Evolutionary conservation across 345 rosid species (phyloP), one percentile per base, ranked within the genome.

Genomic region (Citrus hindsii): DNA sequence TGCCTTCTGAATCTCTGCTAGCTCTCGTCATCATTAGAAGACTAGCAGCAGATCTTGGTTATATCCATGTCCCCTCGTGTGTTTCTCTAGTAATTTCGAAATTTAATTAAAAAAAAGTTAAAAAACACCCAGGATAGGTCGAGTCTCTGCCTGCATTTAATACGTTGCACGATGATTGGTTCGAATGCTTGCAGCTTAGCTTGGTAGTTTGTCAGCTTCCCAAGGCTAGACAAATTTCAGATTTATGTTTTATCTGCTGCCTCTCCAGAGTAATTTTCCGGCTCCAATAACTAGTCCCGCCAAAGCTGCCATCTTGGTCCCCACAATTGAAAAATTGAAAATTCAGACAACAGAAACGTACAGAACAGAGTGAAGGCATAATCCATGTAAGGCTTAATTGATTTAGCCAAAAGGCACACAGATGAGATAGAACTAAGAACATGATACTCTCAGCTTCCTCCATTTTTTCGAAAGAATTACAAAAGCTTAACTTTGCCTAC

Each of bases 391-490:
- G 62, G 56, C 58, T 74, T 42, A 77, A 69, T 80, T 80, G 81
- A 82, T 77, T 73, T 37, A 18, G 77, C 27, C 32, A 63, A 33
- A 72, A 63, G 56, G 46, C 55, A 73, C 38, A 59, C 38, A 59
- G 67, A 75, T 77, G 78, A 42, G 21, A 37, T 18, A 4, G 22
- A 53, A 19, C 8, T 4, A 53, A 19, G 35, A 59, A 37, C 76
- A 59, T 24, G 46, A 40, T 28, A 61, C 56, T 19, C 37, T 73
- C 13, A 65, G 59, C 64, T 78, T 22, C 69, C 77, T 75, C 79
- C 79, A 75, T 78, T 65, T 78, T 77, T 85, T 76, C 64, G 25
- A 80, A 82, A 76, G 81, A 82, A 79, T 80, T 73, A 66, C 87
- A 78, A 40, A 74, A 77, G 79, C 80, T 76, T 80, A 37, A 75